Evolutionary conservation across 805 yeast species (phyloP), one percentile per base, ranked within the genome.

Genomic region (Barnettozyma vustinii): DNA sequence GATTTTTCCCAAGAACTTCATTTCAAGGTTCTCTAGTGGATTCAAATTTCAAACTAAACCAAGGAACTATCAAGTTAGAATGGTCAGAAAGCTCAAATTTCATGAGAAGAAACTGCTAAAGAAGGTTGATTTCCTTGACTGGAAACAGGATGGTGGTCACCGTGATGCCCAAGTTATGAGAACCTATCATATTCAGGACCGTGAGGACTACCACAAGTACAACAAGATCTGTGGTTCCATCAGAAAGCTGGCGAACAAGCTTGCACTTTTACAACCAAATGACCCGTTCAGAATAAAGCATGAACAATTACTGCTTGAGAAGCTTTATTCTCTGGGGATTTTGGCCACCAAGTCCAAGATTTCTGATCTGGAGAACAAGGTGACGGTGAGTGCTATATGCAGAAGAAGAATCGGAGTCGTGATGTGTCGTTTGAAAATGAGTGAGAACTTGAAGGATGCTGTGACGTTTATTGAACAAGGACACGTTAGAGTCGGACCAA

Each of bases 91-190:
- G 59, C 78, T 94, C 52, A 94, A 94, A 67, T 89, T 87, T 71
- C 99, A 94, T 69, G 99, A 94, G 78, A 85, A 87, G 75, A 91
- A 90, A 70, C 80, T 94, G 60, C 79, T 94, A 60, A 90, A 87
- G 73, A 94, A 94, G 68, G 98, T 94, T 46, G 97, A 94, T 64
- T 89, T 94, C 71, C 86, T 89, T 45, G 95, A 94, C 67, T 94
- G 98, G 97, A 94, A 94, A 67, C 96, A 89, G 60, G 99, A 94
- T 65, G 83, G 85, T 48, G 89, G 92, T 27, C 99, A 94, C 67
- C 75, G 99, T 57, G 99, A 92, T 59, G 83, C 96, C n/a, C 92
- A 87, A 67, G 96, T 94, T 32, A 94, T 94, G 96, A 78, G 95
- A 58, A 84, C 87, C 47, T 94, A 91, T 67, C 97, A 92, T 65